Evolutionary conservation across 768 basidiomycete genomes (phyloP), one percentile per base, ranked within the genome.

Genomic region (Mycena chlorophos): DNA sequence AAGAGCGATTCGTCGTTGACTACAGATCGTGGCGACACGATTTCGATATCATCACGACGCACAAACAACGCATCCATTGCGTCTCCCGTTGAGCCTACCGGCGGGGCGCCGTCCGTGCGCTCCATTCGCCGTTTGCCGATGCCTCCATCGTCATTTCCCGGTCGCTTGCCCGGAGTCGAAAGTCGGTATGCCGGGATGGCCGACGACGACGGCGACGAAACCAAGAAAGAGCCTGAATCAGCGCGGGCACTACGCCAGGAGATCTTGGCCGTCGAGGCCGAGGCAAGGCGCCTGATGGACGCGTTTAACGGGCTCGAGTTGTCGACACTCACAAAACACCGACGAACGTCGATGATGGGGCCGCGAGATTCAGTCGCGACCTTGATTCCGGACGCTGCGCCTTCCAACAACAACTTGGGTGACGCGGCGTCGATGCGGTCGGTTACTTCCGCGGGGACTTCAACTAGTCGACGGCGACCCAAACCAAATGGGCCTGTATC

Each of bases 281-380:
- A 92, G 66, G 83, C 81, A 5, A 78, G 79, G 57, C 76, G 86
- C 47, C 69, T 91, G 43, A 78, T 90, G 70, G 89, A 91, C 64
- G 88, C 89, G 3, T 91, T 91, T 68, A 88, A 83, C 62, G 88
- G 89, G 8, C 74, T 91, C 34, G 89, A 91, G 68, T 74, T 91
- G 54, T 86, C 79, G 29, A 81, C 85, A 20, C 71, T 90, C 46
- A 83, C 85, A 10, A 78, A 79, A 55, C 65, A 72, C 17, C 78
- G 78, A 45, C 72, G 77, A 67, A 60, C 68, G 66, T 62, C 61
- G 61, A 57, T 62, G 62, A 56, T 54, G 43, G 45, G 49, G 52
- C 60, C 60, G 20, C 56, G 58, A 6, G 74, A 73, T 43, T 73
- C 75, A 2, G 64, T 68, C 28, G 76, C 72, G 71, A 71, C 70